phyloP scores from a whole-genome alignment of 345 rosid species.

The Eucalyptus rudis region DNA sequence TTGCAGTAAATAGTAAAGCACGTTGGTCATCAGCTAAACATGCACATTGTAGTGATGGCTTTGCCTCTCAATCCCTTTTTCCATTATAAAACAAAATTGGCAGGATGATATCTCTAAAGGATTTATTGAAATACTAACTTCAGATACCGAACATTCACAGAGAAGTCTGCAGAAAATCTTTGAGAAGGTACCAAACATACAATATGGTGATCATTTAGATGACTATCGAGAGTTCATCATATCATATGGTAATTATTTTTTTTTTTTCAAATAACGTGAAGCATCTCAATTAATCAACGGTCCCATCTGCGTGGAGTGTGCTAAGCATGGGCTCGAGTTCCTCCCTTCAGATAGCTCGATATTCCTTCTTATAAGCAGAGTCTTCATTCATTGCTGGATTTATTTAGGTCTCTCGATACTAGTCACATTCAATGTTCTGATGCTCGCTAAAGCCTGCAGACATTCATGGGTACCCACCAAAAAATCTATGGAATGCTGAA shows the following conservation, averaged over 20 bases:
- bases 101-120: neutral
- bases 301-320: neutral
- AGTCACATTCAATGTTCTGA: neutral
- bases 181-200: neutral
- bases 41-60: neutral
- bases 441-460: neutral
- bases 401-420: neutral
- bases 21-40: neutral
- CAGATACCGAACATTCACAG: neutral
- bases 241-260: neutral
- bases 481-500: neutral
- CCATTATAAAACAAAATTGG: neutral
- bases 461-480: neutral
- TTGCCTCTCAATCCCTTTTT: neutral
- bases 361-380: neutral
- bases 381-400: neutral
- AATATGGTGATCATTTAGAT: neutral
- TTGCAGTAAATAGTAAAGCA: neutral
- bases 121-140: neutral
- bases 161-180: neutral
- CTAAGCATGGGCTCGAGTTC: neutral
- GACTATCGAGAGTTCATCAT: neutral
- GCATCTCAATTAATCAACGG: neutral
- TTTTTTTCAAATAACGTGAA: neutral
- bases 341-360: neutral